Conservation (phyloP, 2,329 filamentous ascomycete species). For the Sporothrix protearum region DNA sequence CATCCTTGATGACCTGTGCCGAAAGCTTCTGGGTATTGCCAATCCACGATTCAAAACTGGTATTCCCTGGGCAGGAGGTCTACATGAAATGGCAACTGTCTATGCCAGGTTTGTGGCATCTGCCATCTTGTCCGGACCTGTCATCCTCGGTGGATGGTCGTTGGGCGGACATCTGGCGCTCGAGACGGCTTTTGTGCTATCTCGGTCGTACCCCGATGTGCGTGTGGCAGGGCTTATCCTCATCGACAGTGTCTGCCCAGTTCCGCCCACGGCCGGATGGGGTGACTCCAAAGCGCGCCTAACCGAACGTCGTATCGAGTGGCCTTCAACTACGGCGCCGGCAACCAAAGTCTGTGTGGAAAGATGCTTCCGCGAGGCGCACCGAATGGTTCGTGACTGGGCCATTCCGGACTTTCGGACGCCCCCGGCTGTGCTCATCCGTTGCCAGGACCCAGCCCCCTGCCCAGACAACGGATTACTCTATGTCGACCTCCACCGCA, state of each 20-base stretch:
- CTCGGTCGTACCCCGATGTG: slow-evolving; percentile 32
- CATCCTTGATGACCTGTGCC: slow-evolving; percentile 48
- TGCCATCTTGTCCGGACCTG: slow-evolving; percentile 38
- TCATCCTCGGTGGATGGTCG: slow-evolving; percentile 56
- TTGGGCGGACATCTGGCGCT: slow-evolving; percentile 52
- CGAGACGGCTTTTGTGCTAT: slow-evolving; percentile 47
- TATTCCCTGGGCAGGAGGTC: slow-evolving; percentile 47
- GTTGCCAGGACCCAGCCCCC: slow-evolving; percentile 43
- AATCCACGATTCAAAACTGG: slow-evolving; percentile 52
- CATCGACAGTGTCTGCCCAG: slow-evolving; percentile 48
- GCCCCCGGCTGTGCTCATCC: slow-evolving; percentile 44
- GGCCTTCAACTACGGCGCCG: slow-evolving; percentile 31
- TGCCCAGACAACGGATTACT: slow-evolving; percentile 30
- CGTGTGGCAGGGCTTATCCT: slow-evolving; percentile 50
- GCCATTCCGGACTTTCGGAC: slow-evolving; percentile 31
- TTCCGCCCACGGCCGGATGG: slow-evolving; percentile 21
- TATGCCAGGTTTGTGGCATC: slow-evolving; percentile 48
- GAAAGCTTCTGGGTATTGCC: slow-evolving; percentile 51
- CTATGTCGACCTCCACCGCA: slow-evolving; percentile 45
- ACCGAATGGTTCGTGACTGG: slow-evolving; percentile 43
- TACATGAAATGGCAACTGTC: slow-evolving; percentile 52
- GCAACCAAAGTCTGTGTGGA: slow-evolving; percentile 34
- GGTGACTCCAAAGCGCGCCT: slow-evolving; percentile 29
- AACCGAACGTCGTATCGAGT: slow-evolving; percentile 31
- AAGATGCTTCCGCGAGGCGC: slow-evolving; percentile 43